Conservation (phyloP, 805 yeast genomes). For the Cyberlindnera amylophila region DNA sequence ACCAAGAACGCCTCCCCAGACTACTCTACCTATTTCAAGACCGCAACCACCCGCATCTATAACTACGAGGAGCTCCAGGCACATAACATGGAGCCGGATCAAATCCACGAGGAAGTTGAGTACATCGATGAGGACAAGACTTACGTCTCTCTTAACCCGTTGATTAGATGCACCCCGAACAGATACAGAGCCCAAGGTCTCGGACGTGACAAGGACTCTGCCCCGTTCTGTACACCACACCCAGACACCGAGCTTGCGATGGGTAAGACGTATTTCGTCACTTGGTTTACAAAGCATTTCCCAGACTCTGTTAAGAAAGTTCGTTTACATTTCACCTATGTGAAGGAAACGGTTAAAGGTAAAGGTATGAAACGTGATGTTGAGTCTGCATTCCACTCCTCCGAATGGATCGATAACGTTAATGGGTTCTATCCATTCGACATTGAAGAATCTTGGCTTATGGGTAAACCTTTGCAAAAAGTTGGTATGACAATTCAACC, state of each 20-base stretch:
- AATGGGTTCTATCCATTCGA: conserved; percentile 65
- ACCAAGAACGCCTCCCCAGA: conserved; percentile 66
- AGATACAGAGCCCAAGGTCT: conserved; percentile 61
- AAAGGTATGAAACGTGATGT: conserved; percentile 53
- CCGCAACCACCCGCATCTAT: conserved; percentile 54
- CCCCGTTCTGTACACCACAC: conserved; percentile 83
- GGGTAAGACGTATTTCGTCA: conserved; percentile 66
- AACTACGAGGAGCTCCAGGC: conserved; percentile 65
- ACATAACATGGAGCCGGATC: conserved; percentile 65
- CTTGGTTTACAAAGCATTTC: conserved; percentile 77
- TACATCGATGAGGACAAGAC: conserved; percentile 68
- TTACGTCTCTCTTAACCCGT: conserved; percentile 67
- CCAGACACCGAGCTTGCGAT: conserved; percentile 54
- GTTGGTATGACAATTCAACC: conserved; percentile 75
- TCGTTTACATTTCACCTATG: conserved; percentile 60
- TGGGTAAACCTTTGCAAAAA: conserved; percentile 46
- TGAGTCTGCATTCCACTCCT: conserved; percentile 50
- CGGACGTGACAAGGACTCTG: conserved; percentile 52
- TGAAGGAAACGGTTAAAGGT: conserved; percentile 50
- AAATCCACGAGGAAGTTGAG: conserved; percentile 50
- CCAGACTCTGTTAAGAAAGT: conserved; percentile 53
- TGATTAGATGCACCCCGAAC: conserved; percentile 83
- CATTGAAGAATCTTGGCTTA: conserved; percentile 61
- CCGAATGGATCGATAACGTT: conserved; percentile 66
- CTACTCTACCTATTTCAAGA: conserved; percentile 73